Evolutionary conservation across 140 eudicot genomes (phyloP).

Genomic region (Anethum foeniculum): DNA sequence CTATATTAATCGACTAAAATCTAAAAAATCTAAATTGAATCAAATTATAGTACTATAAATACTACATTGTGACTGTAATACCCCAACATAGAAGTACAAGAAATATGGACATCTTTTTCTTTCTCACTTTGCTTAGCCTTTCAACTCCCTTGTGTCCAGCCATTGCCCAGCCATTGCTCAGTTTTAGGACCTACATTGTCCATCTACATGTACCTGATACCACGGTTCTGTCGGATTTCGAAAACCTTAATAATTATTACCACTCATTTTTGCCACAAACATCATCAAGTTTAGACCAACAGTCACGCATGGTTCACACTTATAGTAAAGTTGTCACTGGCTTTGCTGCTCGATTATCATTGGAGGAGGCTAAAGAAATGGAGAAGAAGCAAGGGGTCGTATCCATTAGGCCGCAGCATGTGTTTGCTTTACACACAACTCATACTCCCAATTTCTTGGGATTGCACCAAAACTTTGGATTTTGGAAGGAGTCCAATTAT

Average conservation of each 20-base stretch:
- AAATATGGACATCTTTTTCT: no score
- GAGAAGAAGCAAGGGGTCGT: slow-evolving; percentile 31
- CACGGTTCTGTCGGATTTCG: slow-evolving; percentile 11
- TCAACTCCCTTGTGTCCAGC: slow-evolving; percentile 15
- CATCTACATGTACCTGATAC: slow-evolving; percentile 28
- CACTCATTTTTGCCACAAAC: slow-evolving; percentile 22
- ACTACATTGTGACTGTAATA: neutral
- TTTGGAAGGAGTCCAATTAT: slow-evolving; percentile 27
- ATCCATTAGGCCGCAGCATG: slow-evolving; percentile 30
- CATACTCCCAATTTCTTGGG: slow-evolving; percentile 32
- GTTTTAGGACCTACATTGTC: slow-evolving; percentile 38
- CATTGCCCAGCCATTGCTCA: slow-evolving; percentile 12
- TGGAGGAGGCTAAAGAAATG: slow-evolving; percentile 29
- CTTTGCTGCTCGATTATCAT: slow-evolving; percentile 39
- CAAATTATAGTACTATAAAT: neutral
- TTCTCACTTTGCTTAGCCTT: slow-evolving; percentile 26
- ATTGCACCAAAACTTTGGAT: slow-evolving; percentile 26
- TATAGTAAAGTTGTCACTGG: slow-evolving; percentile 38
- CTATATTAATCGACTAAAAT: no score
- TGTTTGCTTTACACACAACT: slow-evolving; percentile 30
- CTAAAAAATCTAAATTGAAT: no score
- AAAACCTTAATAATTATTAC: slow-evolving; percentile 29
- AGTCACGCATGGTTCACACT: slow-evolving; percentile 25
- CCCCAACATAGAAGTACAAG: neutral
- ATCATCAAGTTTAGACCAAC: slow-evolving; percentile 9